phyloP scores from a whole-genome alignment of 495 filamentous ascomycete species.

The Mytilinidion resinicola region DNA sequence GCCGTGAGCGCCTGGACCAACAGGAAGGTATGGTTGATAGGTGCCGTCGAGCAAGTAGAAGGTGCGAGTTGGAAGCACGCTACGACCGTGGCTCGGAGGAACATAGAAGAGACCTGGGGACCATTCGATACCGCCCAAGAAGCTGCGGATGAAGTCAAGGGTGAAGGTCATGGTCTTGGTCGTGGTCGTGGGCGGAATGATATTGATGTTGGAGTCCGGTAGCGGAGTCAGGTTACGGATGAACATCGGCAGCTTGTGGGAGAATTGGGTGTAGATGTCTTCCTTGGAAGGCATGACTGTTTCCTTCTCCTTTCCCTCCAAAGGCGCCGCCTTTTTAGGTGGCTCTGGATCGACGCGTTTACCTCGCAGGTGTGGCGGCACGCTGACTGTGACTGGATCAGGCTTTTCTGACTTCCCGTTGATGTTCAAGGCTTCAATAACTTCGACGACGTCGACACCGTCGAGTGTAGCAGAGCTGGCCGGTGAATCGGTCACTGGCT shows the following conservation, averaged over 20 bases:
- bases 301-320: too few relatives aligned
- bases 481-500: too few relatives aligned
- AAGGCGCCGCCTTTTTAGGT: too few relatives aligned
- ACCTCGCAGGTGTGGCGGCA: too few relatives aligned
- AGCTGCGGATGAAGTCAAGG: conserved; percentile 29
- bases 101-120: conserved; percentile 34
- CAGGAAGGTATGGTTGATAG: conserved; percentile 33
- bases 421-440: too few relatives aligned
- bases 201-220: neutral
- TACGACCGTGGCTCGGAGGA: neutral
- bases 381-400: too few relatives aligned
- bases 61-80: conserved; percentile 13
- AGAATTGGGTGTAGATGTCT: neutral
- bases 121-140: conserved; percentile 29
- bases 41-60: conserved; percentile 33
- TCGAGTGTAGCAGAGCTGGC: too few relatives aligned
- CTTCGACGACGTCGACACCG: too few relatives aligned
- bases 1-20: conserved; percentile 31
- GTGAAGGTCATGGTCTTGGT: conserved; percentile 27
- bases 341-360: too few relatives aligned
- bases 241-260: conserved; percentile 2
- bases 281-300: neutral
- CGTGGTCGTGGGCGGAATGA: conserved; percentile 6
- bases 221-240: conserved; percentile 1
- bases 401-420: too few relatives aligned